phyloP scores from a whole-genome alignment of 306 rosid species.

The Oxytropis ochrocephala region DNA sequence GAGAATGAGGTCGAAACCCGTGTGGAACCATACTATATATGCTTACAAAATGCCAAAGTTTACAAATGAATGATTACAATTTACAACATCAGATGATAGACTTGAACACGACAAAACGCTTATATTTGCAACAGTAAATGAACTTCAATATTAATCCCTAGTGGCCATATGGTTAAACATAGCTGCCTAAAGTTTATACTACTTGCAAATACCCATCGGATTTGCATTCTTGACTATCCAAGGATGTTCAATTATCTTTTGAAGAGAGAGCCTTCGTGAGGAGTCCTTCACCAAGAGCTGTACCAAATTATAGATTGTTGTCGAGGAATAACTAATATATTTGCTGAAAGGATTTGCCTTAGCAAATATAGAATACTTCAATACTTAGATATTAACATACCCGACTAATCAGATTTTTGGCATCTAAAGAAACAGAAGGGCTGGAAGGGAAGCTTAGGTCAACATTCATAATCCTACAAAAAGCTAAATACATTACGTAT shows the following conservation, averaged over 20 bases:
- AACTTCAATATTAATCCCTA: constrained; percentile 5
- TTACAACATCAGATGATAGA: not conserved
- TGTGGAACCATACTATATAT: not conserved
- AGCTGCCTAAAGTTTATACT: constrained; percentile 6
- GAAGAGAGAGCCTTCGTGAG: constrained; percentile 65
- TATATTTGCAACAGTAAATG: not conserved
- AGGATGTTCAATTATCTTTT: constrained; percentile 77
- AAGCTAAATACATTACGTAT: not conserved
- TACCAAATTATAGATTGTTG: constrained; percentile 7
- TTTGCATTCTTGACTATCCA: constrained; percentile 79
- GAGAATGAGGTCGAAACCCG: no score
- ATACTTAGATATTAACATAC: constrained; percentile 30
- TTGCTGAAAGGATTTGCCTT: not conserved
- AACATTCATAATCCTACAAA: constrained; percentile 59
- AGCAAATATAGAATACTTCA: not conserved
- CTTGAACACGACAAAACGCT: not conserved
- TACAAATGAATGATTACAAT: not conserved
- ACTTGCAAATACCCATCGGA: constrained; percentile 39
- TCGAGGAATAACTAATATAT: constrained; percentile 2
- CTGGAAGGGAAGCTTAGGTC: constrained; percentile 62
- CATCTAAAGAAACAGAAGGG: constrained; percentile 60
- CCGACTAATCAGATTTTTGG: constrained; percentile 58
- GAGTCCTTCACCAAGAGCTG: constrained; percentile 86
- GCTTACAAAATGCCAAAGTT: not conserved
- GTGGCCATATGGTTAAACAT: not conserved